A percentile compares a stretch with the other conserved stretches of the same genome.
Evolutionary conservation across 495 filamentous ascomycete species (phyloP).

Genomic region (Penicilliopsis zonata): DNA sequence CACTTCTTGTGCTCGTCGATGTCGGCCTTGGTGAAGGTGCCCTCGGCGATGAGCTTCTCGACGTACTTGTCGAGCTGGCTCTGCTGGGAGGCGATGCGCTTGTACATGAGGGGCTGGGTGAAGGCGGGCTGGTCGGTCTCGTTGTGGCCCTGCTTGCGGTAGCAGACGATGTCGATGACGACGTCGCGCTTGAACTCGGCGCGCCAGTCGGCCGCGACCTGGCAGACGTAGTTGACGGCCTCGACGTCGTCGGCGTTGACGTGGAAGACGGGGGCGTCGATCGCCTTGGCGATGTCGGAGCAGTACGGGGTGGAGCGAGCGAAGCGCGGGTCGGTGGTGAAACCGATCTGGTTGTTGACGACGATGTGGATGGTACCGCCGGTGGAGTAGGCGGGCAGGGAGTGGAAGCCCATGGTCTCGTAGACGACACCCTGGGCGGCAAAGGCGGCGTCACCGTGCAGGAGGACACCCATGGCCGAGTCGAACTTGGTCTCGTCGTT

Average conservation of each 20-base stretch:
- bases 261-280: slow-evolving; percentile 97
- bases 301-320: slow-evolving; percentile 96
- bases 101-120: slow-evolving; percentile 99
- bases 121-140: slow-evolving; percentile 99
- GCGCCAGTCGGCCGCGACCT: slow-evolving; percentile 92
- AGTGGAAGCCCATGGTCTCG: slow-evolving; percentile 95
- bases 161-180: slow-evolving; percentile 96
- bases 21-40: slow-evolving; percentile 92
- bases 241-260: slow-evolving; percentile 98
- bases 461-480: slow-evolving; percentile 86
- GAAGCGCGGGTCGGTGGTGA: slow-evolving; percentile 98
- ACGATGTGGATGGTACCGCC: slow-evolving; percentile 95
- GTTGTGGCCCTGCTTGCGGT: slow-evolving; percentile 98
- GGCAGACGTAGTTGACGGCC: slow-evolving; percentile 96
- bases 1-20: slow-evolving; percentile 98
- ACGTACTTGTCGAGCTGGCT: slow-evolving; percentile 79
- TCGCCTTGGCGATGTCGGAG: slow-evolving; percentile 96
- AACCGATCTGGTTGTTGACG: slow-evolving; percentile 99
- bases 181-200: slow-evolving; percentile 96
- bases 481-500: slow-evolving; percentile 78
- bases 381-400: slow-evolving; percentile 88
- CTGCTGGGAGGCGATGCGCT: slow-evolving; percentile 74
- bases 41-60: slow-evolving; percentile 75
- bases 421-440: slow-evolving; percentile 95
- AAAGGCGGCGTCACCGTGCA: slow-evolving; percentile 96